phyloP scores from a whole-genome alignment of 148 eudicot species.

The Rhododendron ovatum region DNA sequence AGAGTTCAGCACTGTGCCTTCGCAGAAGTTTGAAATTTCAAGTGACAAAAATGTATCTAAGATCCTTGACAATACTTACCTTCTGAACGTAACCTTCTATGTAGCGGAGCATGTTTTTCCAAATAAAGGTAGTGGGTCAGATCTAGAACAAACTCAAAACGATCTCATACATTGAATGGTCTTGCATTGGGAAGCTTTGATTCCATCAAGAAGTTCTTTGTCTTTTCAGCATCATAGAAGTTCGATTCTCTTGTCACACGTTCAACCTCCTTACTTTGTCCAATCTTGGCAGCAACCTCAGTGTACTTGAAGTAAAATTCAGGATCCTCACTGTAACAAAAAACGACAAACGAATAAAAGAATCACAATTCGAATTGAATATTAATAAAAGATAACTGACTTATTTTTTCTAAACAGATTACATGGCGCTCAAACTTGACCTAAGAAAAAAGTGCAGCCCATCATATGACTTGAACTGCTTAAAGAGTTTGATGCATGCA shows the following conservation, averaged over 20 bases:
- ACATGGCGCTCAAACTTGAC: constrained; percentile 86
- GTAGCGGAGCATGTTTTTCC: too few relatives aligned
- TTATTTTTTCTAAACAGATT: too few relatives aligned
- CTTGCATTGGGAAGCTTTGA: too few relatives aligned
- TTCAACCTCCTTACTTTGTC: constrained; percentile 93
- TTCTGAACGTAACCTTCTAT: too few relatives aligned
- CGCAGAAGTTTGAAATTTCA: not conserved
- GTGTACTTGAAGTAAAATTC: constrained; percentile 93
- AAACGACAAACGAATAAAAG: not conserved
- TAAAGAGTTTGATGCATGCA: constrained; percentile 28
- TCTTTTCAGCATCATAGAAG: too few relatives aligned
- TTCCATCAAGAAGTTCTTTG: too few relatives aligned
- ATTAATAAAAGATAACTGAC: constrained; percentile 1
- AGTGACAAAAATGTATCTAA: not conserved
- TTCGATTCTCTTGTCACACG: too few relatives aligned
- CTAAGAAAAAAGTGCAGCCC: constrained; percentile 91
- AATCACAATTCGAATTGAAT: not conserved
- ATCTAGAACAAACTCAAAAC: too few relatives aligned
- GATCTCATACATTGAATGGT: too few relatives aligned
- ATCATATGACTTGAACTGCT: constrained; percentile 91
- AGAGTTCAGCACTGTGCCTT: constrained; percentile 9
- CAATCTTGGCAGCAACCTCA: constrained; percentile 95
- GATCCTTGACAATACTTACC: too few relatives aligned
- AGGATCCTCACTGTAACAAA: constrained; percentile 74
- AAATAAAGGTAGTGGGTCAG: too few relatives aligned